Percentiles rank a stretch among this genome's conserved stretches.
phyloP scores from a whole-genome alignment of 345 rosid genomes.

The Corymbia maculata region DNA sequence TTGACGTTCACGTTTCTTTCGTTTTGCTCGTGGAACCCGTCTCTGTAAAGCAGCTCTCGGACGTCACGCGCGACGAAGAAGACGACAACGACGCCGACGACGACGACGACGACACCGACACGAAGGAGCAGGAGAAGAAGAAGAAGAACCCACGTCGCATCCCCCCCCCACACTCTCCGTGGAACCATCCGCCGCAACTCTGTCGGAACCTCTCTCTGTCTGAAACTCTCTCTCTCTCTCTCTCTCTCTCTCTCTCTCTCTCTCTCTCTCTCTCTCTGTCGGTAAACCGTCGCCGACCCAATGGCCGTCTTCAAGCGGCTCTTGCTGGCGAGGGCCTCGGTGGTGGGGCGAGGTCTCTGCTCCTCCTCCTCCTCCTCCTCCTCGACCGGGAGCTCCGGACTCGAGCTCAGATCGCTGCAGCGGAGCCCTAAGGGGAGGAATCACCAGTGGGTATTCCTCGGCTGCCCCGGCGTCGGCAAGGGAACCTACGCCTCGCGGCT shows the following conservation, averaged over 20 bases:
- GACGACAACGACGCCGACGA: not conserved
- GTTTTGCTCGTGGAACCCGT: not conserved
- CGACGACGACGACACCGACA: not conserved
- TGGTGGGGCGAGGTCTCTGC: slow-evolving; percentile 7
- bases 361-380: not conserved
- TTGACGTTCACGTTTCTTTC: not conserved
- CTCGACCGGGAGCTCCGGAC: slow-evolving; percentile 3
- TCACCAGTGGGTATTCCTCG: slow-evolving; percentile 92
- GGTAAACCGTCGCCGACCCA: not conserved
- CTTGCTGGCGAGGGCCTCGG: not conserved
- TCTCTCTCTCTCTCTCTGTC: not conserved
- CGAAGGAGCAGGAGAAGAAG: not conserved
- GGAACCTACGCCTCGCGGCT: slow-evolving; percentile 96
- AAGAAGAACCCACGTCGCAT: not conserved
- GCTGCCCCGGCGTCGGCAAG: slow-evolving; percentile 98
- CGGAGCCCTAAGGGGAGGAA: slow-evolving; percentile 26
- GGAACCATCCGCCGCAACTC: not conserved
- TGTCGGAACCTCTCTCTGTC: not conserved
- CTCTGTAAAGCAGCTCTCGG: not conserved
- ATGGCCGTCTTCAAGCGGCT: not conserved
- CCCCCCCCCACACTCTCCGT: not conserved
- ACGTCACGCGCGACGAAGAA: not conserved
- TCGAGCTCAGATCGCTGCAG: slow-evolving; percentile 22
- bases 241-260: not conserved
- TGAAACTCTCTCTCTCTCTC: not conserved